These are phyloP conservation scores for Solanum lignicaule DNA, from an alignment of 257 asterid species.

Conservation along the genomic window DNA sequence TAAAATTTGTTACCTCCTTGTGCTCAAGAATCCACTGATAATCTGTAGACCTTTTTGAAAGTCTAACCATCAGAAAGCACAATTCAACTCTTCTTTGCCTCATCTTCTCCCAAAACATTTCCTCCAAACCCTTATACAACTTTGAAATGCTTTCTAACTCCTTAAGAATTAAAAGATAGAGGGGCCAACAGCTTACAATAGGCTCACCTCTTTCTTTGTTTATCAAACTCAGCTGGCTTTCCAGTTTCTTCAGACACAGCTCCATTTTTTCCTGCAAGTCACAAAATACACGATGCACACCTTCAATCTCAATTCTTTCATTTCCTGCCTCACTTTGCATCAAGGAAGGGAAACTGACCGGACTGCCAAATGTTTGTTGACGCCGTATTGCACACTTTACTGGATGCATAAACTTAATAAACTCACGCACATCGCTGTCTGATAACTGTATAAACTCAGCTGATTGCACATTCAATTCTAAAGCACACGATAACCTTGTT, in stretches of 20 bases:
- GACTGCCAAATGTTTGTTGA: slow-evolving; percentile 9
- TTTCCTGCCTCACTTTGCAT: background rate
- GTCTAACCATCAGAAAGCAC: background rate
- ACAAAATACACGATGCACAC: background rate
- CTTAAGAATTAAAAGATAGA: background rate
- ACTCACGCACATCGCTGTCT: slow-evolving; percentile 33
- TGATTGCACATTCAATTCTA: slow-evolving; percentile 17
- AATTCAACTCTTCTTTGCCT: background rate
- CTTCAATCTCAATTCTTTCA: background rate
- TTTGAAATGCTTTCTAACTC: background rate
- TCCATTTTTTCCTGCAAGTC: background rate
- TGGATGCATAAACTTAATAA: slow-evolving; percentile 32
- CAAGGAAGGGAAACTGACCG: slow-evolving; percentile 16
- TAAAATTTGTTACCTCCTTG: background rate
- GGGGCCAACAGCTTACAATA: background rate
- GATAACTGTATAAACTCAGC: slow-evolving; percentile 13
- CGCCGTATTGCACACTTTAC: slow-evolving; percentile 21
- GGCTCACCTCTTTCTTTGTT: background rate
- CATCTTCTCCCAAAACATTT: background rate
- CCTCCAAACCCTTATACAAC: background rate
- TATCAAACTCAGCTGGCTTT: background rate
- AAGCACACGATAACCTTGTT: slow-evolving; percentile 20
- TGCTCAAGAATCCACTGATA: background rate
- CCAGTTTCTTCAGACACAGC: background rate
- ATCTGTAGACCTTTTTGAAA: background rate